phyloP scores from a whole-genome alignment of 2,329 filamentous ascomycete species.

The Monosporascus sp. region DNA sequence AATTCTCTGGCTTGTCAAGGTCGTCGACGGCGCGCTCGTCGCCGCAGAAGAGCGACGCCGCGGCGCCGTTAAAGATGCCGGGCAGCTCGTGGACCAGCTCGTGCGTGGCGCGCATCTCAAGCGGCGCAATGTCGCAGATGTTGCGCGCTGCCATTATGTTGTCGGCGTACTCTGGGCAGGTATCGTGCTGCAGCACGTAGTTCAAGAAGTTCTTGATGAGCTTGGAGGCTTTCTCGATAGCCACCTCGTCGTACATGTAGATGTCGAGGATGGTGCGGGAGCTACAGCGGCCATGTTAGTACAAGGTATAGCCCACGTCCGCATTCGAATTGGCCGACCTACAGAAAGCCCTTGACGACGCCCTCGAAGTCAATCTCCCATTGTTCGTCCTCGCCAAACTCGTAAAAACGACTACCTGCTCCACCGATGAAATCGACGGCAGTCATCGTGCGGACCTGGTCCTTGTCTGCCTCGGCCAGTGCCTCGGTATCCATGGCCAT shows the following conservation, averaged over 20 bases:
- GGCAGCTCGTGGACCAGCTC: conserved; percentile 54
- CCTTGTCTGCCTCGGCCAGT: conserved; percentile 54
- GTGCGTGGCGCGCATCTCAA: conserved; percentile 59
- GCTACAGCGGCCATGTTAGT: conserved; percentile 26
- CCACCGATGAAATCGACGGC: conserved; percentile 57
- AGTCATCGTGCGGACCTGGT: conserved; percentile 58
- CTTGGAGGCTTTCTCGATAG: conserved; percentile 56
- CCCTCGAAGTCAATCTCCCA: conserved; percentile 79
- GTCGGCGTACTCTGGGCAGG: conserved; percentile 72
- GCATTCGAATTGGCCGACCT: conserved; percentile 27
- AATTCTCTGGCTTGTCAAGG: conserved; percentile 28
- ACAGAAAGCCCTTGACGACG: conserved; percentile 76
- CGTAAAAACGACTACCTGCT: conserved; percentile 42
- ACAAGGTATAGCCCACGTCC: background rate
- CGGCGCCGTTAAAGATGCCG: conserved; percentile 75
- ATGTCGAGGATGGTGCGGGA: conserved; percentile 52
- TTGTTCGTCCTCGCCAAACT: conserved; percentile 41
- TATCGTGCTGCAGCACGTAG: conserved; percentile 78
- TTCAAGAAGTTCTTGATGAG: conserved; percentile 83
- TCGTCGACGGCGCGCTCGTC: conserved; percentile 17
- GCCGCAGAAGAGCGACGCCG: conserved; percentile 59
- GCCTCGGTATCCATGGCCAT: conserved; percentile 43
- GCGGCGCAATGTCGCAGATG: conserved; percentile 61
- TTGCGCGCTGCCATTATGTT: conserved; percentile 62
- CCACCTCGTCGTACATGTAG: conserved; percentile 48